Evolutionary conservation across 1,284 basidiomycete genomes (phyloP), one percentile per base, ranked within the genome.

Genomic region (Pholiota adiposa): DNA sequence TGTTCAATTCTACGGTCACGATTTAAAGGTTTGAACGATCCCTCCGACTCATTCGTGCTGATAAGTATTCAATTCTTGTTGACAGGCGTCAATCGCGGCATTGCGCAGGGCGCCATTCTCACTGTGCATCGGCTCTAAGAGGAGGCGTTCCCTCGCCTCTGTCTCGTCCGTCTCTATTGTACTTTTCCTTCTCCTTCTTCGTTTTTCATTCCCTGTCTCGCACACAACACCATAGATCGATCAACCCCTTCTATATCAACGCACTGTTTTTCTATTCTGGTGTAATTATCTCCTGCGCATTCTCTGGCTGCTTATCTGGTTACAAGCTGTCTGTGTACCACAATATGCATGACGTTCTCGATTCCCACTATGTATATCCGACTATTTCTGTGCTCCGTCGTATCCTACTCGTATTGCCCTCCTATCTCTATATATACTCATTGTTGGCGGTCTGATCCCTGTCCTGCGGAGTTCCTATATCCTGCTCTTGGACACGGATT

Each of bases 41-140:
- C n/a, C n/a, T n/a, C n/a, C n/a, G n/a, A n/a, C n/a, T n/a, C n/a
- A n/a, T n/a, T n/a, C n/a, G n/a, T n/a, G n/a, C n/a, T n/a, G n/a
- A n/a, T n/a, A n/a, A 21, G 11, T 9, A 19, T 38, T 25, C 9
- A 36, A 52, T 12, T 51, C 14, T n/a, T 19, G 14, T 23, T 25
- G 50, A 0, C 66, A 91, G 90, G 88, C 55, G 80, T 93, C 36
- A 93, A 93, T 68, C 92, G 93, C 67, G 85, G 79, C 44, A 93
- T 93, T 51, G 77, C 83, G 4, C 89, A 92, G 70, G 92, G 93
- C 67, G 92, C 92, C 14, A 75, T 93, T 38, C 77, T 93, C 29
- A 93, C 87, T 4, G 84, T 93, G 44, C 55, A 62, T 33, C 71
- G 77, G 25, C 61, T 72, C n/a, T 73, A 51, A 68, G 33, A n/a